These are phyloP conservation scores for Phytophthora uliginosa DNA, from an alignment of 352 stramenopile species.

Conservation along the genomic window DNA sequence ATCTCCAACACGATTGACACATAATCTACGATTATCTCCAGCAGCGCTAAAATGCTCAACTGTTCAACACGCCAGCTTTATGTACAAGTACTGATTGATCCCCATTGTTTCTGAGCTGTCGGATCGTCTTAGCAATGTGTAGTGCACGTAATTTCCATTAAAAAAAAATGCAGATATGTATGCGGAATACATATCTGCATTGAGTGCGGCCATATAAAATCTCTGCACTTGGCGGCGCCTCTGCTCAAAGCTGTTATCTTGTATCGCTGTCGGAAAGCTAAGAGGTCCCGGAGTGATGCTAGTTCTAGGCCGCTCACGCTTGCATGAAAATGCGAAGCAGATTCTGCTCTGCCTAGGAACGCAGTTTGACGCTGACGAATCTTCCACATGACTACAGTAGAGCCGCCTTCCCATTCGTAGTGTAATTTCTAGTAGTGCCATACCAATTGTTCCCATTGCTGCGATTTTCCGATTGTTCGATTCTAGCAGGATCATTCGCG, in stretches of 20 bases:
- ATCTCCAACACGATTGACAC: constrained; percentile 14
- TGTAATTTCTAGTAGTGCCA: constrained; percentile 39
- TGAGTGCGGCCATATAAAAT: constrained; percentile 4
- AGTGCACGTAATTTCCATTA: constrained; percentile 29
- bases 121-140: constrained; percentile 8
- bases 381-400: constrained; percentile 23
- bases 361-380: constrained; percentile 21
- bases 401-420: constrained; percentile 29
- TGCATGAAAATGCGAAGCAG: not conserved
- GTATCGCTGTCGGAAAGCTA: too few relatives aligned
- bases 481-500: constrained; percentile 45
- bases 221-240: constrained; percentile 11
- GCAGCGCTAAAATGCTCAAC: constrained; percentile 1
- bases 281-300: not conserved
- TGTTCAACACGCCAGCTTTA: not conserved
- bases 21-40: constrained; percentile 18
- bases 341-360: not conserved
- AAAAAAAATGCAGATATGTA: constrained; percentile 28
- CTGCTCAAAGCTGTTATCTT: not conserved
- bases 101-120: not conserved
- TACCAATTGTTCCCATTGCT: constrained; percentile 22
- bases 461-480: constrained; percentile 18
- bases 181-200: not conserved
- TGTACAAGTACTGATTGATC: not conserved
- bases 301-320: not conserved